Evolutionary conservation across 164 flowering plant genomes (phyloP), one percentile per base, ranked within the genome.

Genomic region (Liquidambar formosana): DNA sequence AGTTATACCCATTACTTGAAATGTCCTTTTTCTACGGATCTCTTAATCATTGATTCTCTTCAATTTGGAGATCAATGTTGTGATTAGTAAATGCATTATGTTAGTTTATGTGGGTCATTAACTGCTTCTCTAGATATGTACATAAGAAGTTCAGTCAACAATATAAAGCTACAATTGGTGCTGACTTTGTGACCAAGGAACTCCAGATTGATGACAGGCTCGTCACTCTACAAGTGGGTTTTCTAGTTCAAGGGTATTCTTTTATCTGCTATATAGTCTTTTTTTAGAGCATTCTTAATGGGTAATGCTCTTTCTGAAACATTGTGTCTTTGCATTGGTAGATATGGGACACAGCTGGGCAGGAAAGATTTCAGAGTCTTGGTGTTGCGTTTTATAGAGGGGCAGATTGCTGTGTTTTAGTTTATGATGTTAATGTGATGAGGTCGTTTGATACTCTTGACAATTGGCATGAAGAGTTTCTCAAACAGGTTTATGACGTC

Each of bases 301-400:
- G 13, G 28, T 22, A n/a, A 45, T 63, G 14, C 43, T 69, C 23
- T 8, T 15, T 19, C 18, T 57, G n/a, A 41, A 18, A 26, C 8
- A 38, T 48, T 57, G 33, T 57, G 6, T 67, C 25, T 71, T 65
- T 67, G n/a, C 47, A 27, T 70, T 72, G 65, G 33, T 71, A 94
- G 99, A 87, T 94, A 69, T 94, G 99, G 99, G 99, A 94, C 79
- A 94, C 99, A 21, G 99, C 99, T 56, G 99, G 99, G 28, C 99
- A 94, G 74, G 97, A 94, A 78, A 86, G 97, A 73, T 94, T 92
- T 71, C 97, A 94, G 81, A 92, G 97, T 80, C 97, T 92, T 46
- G 99, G 99, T 22, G 99, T 89, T 77, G 97, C 99, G 58, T 94
- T 91, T 70, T 92, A 92, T 64, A 78, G 97, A 77, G 99, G 99